Base-by-base conservation (phyloP, 257 asterid species). In the Cordia subcordata region DNA sequence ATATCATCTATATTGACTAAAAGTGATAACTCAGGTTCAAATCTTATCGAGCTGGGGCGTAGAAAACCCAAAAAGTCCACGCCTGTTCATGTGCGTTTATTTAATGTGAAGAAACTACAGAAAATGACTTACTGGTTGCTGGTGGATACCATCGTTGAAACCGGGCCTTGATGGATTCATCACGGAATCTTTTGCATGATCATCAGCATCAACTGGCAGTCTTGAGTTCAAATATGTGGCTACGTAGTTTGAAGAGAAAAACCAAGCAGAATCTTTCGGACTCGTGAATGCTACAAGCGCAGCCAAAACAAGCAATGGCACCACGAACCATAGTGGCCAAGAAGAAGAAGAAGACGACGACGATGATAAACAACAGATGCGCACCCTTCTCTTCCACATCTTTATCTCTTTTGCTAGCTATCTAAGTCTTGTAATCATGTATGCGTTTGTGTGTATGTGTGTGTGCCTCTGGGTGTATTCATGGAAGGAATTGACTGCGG, bases 401-500 rank as follows among this genome's bases (percentile, higher is more conserved):
- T n/a, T n/a, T n/a, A n/a, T n/a, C n/a, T n/a, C n/a, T n/a, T n/a
- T n/a, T n/a, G n/a, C n/a, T n/a, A n/a, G n/a, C n/a, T 39, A 12
- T 39, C 44, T 12, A 39, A 39, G 9, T 23, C 57, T 46, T 3
- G 22, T 32, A 59, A 13, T 58, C 46, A 21, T 50, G 23, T 65
- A 50, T 42, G 1, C 59, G 37, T 16, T 12, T 32, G 15, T 16
- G 4, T n/a, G 11, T 37, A 23, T 11, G 1, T 58, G 13, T n/a
- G 2, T 12, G 21, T 5, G 38, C 47, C 12, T 18, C 5, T 47
- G 37, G 17, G 22, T 17, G 33, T 18, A 11, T 47, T 22, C 35
- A 14, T 23, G 23, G 52, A 17, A 52, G 38, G 35, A 44, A 59
- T 80, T 65, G 78, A 76, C 80, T 75, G 80, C 52, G 55, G 58